Percentiles rank a stretch among this genome's conserved stretches.
These are phyloP conservation scores for Balakata baccata DNA, from an alignment of 345 rosid species.

Conservation along the genomic window DNA sequence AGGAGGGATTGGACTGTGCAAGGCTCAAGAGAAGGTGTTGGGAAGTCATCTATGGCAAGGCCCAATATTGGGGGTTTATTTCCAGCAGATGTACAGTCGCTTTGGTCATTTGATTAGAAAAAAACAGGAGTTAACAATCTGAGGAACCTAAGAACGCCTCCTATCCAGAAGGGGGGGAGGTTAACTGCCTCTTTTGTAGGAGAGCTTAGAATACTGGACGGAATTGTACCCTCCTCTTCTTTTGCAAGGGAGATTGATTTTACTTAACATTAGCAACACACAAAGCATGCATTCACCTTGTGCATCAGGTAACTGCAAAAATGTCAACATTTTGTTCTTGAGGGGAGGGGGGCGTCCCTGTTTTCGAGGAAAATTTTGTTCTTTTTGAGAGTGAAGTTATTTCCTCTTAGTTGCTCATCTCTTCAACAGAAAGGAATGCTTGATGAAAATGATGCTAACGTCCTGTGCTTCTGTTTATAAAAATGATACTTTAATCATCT, in stretches of 20 bases:
- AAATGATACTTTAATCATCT: background rate
- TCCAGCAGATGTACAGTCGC: slow-evolving; percentile 70
- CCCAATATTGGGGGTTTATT: slow-evolving; percentile 48
- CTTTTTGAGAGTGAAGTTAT: slow-evolving; percentile 18
- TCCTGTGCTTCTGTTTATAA: slow-evolving; percentile 14
- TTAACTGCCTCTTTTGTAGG: slow-evolving; percentile 37
- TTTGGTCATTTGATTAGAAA: slow-evolving; percentile 56
- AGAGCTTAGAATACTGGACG: slow-evolving; percentile 45
- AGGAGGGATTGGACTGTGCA: slow-evolving; percentile 47
- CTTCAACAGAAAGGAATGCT: slow-evolving; percentile 17
- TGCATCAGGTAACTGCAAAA: slow-evolving; percentile 24
- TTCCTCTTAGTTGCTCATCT: slow-evolving; percentile 17
- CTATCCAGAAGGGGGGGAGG: slow-evolving; percentile 36
- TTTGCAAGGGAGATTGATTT: slow-evolving; percentile 48
- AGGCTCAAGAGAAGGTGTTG: slow-evolving; percentile 40
- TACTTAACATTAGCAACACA: slow-evolving; percentile 36
- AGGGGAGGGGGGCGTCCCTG: slow-evolving; percentile 9
- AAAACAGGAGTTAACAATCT: slow-evolving; percentile 26
- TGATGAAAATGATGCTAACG: slow-evolving; percentile 20
- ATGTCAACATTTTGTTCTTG: slow-evolving; percentile 8
- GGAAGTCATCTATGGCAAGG: slow-evolving; percentile 35
- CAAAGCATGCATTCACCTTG: slow-evolving; percentile 36
- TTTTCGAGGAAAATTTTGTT: slow-evolving; percentile 26
- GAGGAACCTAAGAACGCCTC: slow-evolving; percentile 38
- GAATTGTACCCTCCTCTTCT: slow-evolving; percentile 56